These are phyloP conservation scores for Artemisia argyi DNA, from an alignment of 129 eudicot genomes.

Conservation along the genomic window DNA sequence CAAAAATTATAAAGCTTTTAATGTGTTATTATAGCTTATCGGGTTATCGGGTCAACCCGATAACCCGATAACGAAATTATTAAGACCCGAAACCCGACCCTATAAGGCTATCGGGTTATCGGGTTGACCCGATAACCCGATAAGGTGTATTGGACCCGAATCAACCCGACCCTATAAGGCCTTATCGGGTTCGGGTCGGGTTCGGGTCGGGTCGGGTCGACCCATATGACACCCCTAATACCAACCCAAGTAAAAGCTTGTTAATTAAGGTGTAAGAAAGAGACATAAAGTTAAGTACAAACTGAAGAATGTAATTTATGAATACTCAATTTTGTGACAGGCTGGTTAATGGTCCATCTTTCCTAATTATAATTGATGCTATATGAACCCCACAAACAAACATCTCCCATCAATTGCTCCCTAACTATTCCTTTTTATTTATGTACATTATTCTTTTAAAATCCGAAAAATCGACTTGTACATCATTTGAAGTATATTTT, in stretches of 20 bases:
- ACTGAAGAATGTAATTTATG: conserved; percentile 16
- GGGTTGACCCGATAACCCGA: too few relatives aligned
- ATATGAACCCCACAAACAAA: conserved; percentile 49
- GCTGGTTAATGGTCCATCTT: conserved; percentile 44
- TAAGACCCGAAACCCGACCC: too few relatives aligned
- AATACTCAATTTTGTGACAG: conserved; percentile 40
- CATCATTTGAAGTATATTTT: background rate
- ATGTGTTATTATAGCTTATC: too few relatives aligned
- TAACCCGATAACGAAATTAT: too few relatives aligned
- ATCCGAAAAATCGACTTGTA: background rate
- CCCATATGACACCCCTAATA: too few relatives aligned
- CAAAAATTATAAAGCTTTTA: too few relatives aligned
- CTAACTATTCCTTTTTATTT: conserved; percentile 29
- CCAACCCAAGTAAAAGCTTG: conserved; percentile 36
- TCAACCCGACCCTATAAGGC: too few relatives aligned
- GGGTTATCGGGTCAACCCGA: too few relatives aligned
- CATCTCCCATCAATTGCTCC: conserved; percentile 43
- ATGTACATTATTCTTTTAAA: background rate
- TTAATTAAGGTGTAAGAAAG: conserved; percentile 38
- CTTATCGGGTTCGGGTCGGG: too few relatives aligned
- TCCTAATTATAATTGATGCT: conserved; percentile 35
- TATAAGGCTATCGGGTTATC: too few relatives aligned
- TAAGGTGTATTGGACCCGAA: too few relatives aligned
- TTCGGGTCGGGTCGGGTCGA: too few relatives aligned
- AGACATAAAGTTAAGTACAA: conserved; percentile 47